Evolutionary conservation across 1,284 basidiomycete genomes (phyloP), one percentile per base, ranked within the genome.

Genomic region (Neolentinus lepideus): DNA sequence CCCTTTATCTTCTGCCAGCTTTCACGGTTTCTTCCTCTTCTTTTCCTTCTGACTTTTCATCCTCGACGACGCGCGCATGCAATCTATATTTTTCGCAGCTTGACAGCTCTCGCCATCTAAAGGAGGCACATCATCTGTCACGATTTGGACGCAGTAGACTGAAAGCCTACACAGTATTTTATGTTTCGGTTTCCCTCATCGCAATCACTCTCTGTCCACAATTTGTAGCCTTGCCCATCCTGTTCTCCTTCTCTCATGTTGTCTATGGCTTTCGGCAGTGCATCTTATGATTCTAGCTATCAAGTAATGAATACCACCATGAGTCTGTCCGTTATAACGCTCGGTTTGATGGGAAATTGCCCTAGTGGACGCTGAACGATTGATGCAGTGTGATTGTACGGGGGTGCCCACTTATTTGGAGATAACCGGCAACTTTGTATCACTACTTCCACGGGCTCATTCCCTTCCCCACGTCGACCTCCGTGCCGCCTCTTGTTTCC

Each of bases 91-190:
- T 62, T 67, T 62, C 64, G 62, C 61, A 60, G 63, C 57, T 59
- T 59, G 60, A 56, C 60, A 61, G 56, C 47, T 63, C 69, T 69
- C 64, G 77, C 75, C 77, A 75, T 80, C 78, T 80, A 73, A 80
- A 81, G 78, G 78, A 80, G 79, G 79, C 76, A 78, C 72, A 69
- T 62, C 47, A 50, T 50, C 47, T 71, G 69, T 76, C 70, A 77
- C 68, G 70, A 72, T 67, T 72, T 73, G 73, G 73, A 80, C 78
- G 78, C 71, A 69, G 62, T 72, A 71, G 69, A 69, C 38, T 43
- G 38, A 43, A 43, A n/a, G 38, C 16, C 38, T 43, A 43, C 38
- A 43, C 38, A 43, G 38, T 43, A 43, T 43, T 43, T 43, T 21
- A 43, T 43, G 38, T 43, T 43, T 9, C 38, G 12, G 12, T 6